These are phyloP conservation scores for Orbilia brochopaga DNA, from an alignment of 2,329 filamentous ascomycete species.

Conservation along the genomic window DNA sequence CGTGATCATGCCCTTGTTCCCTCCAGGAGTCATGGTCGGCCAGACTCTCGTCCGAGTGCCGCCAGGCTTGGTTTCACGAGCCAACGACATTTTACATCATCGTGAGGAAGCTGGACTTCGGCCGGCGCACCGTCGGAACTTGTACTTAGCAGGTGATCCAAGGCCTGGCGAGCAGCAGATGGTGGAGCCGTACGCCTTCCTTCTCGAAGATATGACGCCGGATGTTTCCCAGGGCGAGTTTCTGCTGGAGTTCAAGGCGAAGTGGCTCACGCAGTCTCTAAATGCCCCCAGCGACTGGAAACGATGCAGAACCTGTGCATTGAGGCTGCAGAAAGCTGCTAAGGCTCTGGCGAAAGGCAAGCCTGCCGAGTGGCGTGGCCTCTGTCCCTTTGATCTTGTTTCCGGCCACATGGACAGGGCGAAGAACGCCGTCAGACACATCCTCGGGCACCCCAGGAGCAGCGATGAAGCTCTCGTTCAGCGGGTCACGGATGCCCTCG, in stretches of 20 bases:
- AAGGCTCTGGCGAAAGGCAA: conserved; percentile 45
- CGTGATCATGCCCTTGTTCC: conserved; percentile 66
- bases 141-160: conserved; percentile 65
- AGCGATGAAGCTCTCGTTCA: conserved; percentile 30
- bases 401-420: conserved; percentile 62
- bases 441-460: conserved; percentile 53
- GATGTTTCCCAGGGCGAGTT: conserved; percentile 55
- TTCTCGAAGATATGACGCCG: conserved; percentile 76
- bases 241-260: conserved; percentile 79
- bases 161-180: conserved; percentile 51
- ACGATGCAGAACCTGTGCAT: conserved; percentile 77
- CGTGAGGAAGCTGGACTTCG: conserved; percentile 61
- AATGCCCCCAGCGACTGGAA: conserved; percentile 69
- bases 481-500: conserved; percentile 32
- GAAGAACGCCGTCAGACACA: conserved; percentile 58
- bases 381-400: conserved; percentile 71
- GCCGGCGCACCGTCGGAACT: conserved; percentile 62
- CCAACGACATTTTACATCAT: conserved; percentile 65
- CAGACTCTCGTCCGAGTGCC: conserved; percentile 64
- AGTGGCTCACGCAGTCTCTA: conserved; percentile 80
- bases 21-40: conserved; percentile 63
- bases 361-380: conserved; percentile 57
- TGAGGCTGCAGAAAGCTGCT: conserved; percentile 53
- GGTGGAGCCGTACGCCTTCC: conserved; percentile 64
- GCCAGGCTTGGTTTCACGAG: conserved; percentile 58